Percentiles rank a stretch among this genome's conserved stretches.
Conservation (phyloP, 2,329 filamentous ascomycete species). For the Dothistroma pini region DNA sequence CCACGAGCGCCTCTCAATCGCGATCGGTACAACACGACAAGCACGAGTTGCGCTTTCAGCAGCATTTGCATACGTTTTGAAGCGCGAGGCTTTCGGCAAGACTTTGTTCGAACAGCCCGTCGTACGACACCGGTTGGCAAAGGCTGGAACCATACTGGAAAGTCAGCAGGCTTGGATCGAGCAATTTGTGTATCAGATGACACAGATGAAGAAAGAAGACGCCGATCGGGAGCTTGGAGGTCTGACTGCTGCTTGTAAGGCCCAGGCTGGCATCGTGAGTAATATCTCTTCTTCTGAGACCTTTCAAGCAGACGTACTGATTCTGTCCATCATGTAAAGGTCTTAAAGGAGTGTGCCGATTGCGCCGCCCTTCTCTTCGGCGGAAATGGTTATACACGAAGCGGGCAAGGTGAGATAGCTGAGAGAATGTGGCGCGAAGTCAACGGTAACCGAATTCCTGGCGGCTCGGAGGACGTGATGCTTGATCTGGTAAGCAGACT, state of each 20-base stretch:
- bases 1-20: constrained; percentile 67
- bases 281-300: neutral
- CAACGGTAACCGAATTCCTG: constrained; percentile 38
- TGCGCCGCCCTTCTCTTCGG: constrained; percentile 68
- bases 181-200: constrained; percentile 66
- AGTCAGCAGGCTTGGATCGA: constrained; percentile 70
- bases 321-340: neutral
- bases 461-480: constrained; percentile 70
- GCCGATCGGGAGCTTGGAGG: constrained; percentile 65
- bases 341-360: constrained; percentile 64
- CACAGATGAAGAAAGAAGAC: constrained; percentile 55
- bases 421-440: constrained; percentile 55
- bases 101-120: constrained; percentile 70
- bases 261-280: constrained; percentile 63
- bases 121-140: constrained; percentile 68
- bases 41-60: constrained; percentile 57
- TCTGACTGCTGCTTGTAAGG: constrained; percentile 68
- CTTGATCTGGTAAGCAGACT: constrained; percentile 51
- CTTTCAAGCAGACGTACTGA: neutral
- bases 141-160: constrained; percentile 65
- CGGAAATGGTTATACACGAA: constrained; percentile 62
- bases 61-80: constrained; percentile 61
- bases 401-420: constrained; percentile 66
- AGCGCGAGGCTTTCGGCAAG: constrained; percentile 65
- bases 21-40: constrained; percentile 60